Evolutionary conservation across 352 stramenopile genomes (phyloP), one percentile per base, ranked within the genome.

Genomic region (Phytophthora rubi): DNA sequence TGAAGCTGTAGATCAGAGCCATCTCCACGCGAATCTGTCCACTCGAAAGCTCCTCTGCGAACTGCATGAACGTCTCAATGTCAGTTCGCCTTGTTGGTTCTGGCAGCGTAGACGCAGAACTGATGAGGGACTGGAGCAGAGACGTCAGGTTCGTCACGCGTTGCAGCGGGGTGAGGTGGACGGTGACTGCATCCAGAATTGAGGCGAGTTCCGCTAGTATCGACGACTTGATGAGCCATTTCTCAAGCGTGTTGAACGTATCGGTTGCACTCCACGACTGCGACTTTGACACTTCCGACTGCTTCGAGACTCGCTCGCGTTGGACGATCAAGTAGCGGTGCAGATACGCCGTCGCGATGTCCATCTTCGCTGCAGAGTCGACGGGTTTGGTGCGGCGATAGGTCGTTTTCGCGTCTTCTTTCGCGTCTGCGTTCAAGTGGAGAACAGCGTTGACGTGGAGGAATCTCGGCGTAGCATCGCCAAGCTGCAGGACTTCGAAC

Each of bases 401-500:
- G 8, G 15, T 37, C 9, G 21, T 13, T 32, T 59, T 67, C 2
- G 26, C 4, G 18, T 55, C 58, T 5, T 54, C 21, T 2, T 23
- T 28, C 9, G 65, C 52, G 8, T 56, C 49, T 6, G 10, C 26
- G 23, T 53, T 49, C 6, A 85, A 51, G 5, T 62, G 49, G 0
- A 90, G 48, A 10, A 90, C 68, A 0, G 65, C 42, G 44, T 68
- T 82, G 28, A 63, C 52, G 4, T 74, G 47, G 6, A 88, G 42
- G 23, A 86, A 62, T 7, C 23, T 62, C 0, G 82, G 81, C 2
- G 79, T 82, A 0, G 72, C 81, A 39, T 83, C 32, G 0, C 59
- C 39, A 21, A 90, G 59, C 2, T 71, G 65, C 9, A 85, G 49
- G 0, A 81, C 75, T 59, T 94, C 87, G 32, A 93, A 92, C 0